Evolutionary conservation across 768 basidiomycete genomes (phyloP).

Genomic region (Lenzites betulinus): DNA sequence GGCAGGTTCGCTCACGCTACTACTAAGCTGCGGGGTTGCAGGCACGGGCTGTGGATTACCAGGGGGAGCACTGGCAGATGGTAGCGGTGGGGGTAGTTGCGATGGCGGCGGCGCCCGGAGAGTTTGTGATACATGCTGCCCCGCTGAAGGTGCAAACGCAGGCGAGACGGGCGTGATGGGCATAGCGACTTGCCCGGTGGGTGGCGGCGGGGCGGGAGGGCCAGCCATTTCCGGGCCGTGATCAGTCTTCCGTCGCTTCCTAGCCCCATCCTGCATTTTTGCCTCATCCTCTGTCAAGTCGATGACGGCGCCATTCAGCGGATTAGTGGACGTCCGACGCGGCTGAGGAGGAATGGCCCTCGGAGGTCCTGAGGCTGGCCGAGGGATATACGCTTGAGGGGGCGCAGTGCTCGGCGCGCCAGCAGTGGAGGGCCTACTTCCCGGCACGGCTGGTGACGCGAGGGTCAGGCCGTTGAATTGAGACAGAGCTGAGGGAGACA

Average conservation of each 20-base stretch:
- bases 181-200: not conserved
- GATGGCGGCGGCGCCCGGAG: not conserved
- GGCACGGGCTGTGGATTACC: too few relatives aligned
- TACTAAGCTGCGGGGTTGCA: too few relatives aligned
- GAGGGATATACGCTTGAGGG: not conserved
- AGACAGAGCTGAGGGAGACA: constrained; percentile 2
- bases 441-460: constrained; percentile 4
- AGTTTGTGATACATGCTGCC: not conserved
- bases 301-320: constrained; percentile 16
- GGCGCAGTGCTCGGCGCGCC: not conserved
- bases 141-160: not conserved
- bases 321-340: not conserved
- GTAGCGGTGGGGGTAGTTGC: too few relatives aligned
- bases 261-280: not conserved
- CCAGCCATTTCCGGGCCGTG: not conserved
- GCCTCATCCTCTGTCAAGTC: constrained; percentile 13
- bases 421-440: constrained; percentile 5
- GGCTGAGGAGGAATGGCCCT: not conserved
- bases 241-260: constrained; percentile 10
- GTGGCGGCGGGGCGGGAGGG: not conserved
- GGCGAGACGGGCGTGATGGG: not conserved
- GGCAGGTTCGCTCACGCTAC: not conserved
- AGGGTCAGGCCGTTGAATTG: constrained; percentile 10
- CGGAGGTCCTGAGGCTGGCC: not conserved
- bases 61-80: too few relatives aligned